Evolutionary conservation across 2,329 filamentous ascomycete species (phyloP).

Genomic region (Eutypella sp.): DNA sequence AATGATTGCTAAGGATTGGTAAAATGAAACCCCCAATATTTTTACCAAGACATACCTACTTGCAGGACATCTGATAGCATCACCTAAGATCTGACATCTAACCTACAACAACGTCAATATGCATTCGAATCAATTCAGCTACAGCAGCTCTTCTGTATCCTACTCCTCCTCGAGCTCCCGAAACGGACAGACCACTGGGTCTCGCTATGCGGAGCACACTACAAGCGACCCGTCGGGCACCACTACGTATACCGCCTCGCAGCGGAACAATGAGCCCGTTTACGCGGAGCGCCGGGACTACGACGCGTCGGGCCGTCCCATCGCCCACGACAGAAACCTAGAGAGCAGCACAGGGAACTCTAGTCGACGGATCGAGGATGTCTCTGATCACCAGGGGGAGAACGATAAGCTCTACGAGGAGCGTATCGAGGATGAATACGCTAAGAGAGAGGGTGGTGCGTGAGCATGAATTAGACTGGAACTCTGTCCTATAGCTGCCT

Average conservation of each 20-base stretch:
- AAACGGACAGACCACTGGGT: constrained; percentile 12
- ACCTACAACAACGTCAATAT: constrained; percentile 4
- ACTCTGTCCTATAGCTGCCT: no score
- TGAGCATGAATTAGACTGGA: no score
- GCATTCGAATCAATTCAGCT: constrained; percentile 10
- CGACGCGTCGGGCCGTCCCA: constrained; percentile 12
- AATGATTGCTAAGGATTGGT: no score
- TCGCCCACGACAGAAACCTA: constrained; percentile 4
- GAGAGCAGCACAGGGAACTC: constrained; percentile 3
- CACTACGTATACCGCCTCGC: constrained; percentile 10
- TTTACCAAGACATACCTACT: no score
- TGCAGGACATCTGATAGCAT: no score
- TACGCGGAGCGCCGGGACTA: constrained; percentile 13
- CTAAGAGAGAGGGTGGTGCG: constrained; percentile 15
- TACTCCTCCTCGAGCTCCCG: constrained; percentile 9
- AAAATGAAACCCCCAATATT: no score
- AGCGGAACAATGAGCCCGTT: constrained; percentile 10
- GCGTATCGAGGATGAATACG: constrained; percentile 15
- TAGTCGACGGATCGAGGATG: constrained; percentile 14
- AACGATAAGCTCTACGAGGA: constrained; percentile 13
- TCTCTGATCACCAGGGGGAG: constrained; percentile 10
- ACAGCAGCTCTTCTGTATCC: constrained; percentile 11
- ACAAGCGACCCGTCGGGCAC: constrained; percentile 12
- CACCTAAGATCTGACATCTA: no score
- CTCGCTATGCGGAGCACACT: constrained; percentile 11